A percentile compares a stretch with the other conserved stretches of the same genome.
Evolutionary conservation across 78 protist genomes (phyloP).

Genomic region (Bodo saltans): DNA sequence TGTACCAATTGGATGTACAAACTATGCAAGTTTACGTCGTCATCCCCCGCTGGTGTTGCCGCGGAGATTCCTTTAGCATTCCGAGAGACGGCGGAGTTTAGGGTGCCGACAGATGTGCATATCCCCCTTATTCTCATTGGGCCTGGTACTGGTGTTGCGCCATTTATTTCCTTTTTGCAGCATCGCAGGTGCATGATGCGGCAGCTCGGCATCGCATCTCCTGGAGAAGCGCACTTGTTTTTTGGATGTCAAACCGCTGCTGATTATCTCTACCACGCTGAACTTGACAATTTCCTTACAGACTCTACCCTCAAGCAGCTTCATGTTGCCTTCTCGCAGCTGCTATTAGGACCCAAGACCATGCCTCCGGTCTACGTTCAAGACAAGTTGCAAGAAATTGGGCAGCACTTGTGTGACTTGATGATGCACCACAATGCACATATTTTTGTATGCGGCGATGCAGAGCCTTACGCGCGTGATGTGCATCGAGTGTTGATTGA

Average conservation of each 20-base stretch:
- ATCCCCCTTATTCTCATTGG: conserved; percentile 34
- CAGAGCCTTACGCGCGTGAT: conserved; percentile 22
- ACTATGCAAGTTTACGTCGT: neutral
- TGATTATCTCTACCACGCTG: conserved; percentile 66
- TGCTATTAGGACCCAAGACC: neutral
- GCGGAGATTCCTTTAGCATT: neutral
- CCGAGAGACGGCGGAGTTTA: conserved; percentile 46
- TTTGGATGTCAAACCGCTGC: conserved; percentile 78
- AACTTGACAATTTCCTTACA: conserved; percentile 61
- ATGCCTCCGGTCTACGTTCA: conserved; percentile 15
- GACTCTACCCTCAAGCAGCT: conserved; percentile 34
- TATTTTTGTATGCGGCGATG: conserved; percentile 34
- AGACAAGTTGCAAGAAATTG: conserved; percentile 4
- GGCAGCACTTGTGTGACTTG: neutral
- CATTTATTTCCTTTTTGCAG: conserved; percentile 32
- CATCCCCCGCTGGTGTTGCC: neutral
- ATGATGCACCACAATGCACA: neutral
- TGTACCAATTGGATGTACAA: conserved; percentile 37
- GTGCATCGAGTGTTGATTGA: neutral
- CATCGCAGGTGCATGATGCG: conserved; percentile 14
- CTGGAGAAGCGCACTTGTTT: conserved; percentile 58
- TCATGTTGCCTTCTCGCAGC: conserved; percentile 25
- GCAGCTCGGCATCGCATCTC: neutral
- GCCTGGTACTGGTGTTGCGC: conserved; percentile 49
- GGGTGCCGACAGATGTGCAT: conserved; percentile 50